Percentiles rank a stretch among this genome's conserved stretches.
These are phyloP conservation scores for Neurospora sp. DNA, from an alignment of 495 filamentous ascomycete species.

Conservation along the genomic window DNA sequence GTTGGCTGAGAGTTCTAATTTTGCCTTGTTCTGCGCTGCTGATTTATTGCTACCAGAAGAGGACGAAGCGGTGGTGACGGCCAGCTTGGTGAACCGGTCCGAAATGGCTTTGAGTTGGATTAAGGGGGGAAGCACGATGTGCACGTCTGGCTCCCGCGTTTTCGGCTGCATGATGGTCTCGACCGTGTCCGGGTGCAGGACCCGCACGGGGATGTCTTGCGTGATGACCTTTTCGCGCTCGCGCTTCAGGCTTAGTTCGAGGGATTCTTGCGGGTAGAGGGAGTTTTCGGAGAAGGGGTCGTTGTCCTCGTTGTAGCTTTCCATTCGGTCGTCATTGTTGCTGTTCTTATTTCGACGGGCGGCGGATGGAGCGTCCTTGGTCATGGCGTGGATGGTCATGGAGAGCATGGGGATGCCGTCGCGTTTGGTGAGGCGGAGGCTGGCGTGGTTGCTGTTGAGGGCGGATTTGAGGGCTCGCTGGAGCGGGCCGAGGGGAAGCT, in stretches of 20 bases:
- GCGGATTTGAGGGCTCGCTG: slow-evolving; percentile 82
- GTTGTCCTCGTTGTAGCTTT: slow-evolving; percentile 13
- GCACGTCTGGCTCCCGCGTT: slow-evolving; percentile 84
- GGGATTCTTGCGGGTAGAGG: slow-evolving; percentile 35
- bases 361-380: slow-evolving; percentile 21
- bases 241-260: slow-evolving; percentile 38
- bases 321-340: slow-evolving; percentile 10
- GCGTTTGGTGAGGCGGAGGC: slow-evolving; percentile 85
- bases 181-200: slow-evolving; percentile 68
- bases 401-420: slow-evolving; percentile 74
- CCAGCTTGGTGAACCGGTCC: slow-evolving; percentile 84
- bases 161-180: slow-evolving; percentile 82
- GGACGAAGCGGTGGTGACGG: slow-evolving; percentile 25
- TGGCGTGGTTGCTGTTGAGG: slow-evolving; percentile 60
- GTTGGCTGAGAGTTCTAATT: slow-evolving; percentile 60
- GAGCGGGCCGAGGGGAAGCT: slow-evolving; percentile 72
- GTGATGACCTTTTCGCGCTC: slow-evolving; percentile 81
- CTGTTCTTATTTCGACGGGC: slow-evolving; percentile 10
- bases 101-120: slow-evolving; percentile 80
- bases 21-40: no score
- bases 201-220: slow-evolving; percentile 91
- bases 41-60: neutral
- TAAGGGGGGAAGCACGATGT: slow-evolving; percentile 79
- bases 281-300: slow-evolving; percentile 28
- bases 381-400: slow-evolving; percentile 69